phyloP scores from a whole-genome alignment of 176 grass and related monocot genomes.

The Rhynchospora breviuscula region DNA sequence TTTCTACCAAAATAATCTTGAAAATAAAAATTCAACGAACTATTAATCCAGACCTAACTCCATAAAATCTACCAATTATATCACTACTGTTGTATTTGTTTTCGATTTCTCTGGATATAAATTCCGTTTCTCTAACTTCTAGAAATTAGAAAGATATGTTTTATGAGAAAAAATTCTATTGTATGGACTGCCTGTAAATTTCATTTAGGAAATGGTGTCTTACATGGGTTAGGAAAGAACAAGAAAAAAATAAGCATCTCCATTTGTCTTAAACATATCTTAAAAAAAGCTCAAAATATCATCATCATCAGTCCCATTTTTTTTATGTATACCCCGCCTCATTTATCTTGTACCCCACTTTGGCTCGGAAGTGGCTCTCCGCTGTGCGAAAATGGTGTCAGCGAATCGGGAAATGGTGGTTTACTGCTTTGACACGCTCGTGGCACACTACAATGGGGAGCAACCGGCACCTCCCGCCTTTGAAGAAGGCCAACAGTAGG shows the following conservation, averaged over 20 bases:
- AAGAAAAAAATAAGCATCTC: not conserved
- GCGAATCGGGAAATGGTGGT: slow-evolving; percentile 88
- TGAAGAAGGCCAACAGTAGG: slow-evolving; percentile 93
- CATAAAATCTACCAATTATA: too few species aligned
- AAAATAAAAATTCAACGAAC: too few species aligned
- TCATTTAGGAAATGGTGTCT: not conserved
- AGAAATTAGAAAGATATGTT: not conserved
- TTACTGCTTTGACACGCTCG: slow-evolving; percentile 95
- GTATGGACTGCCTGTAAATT: too few species aligned
- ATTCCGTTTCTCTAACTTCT: not conserved
- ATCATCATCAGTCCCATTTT: slow-evolving; percentile 1
- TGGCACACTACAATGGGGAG: slow-evolving; percentile 78
- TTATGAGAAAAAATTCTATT: too few species aligned
- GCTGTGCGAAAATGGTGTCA: slow-evolving; percentile 50
- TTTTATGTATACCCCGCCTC: not conserved
- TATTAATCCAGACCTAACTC: too few species aligned
- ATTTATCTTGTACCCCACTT: not conserved
- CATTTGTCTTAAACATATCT: not conserved
- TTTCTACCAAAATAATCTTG: too few species aligned
- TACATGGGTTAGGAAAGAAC: not conserved
- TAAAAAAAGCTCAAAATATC: not conserved
- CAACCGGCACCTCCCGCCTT: slow-evolving; percentile 62
- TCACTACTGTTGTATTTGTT: not conserved
- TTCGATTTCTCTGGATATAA: not conserved
- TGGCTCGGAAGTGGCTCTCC: not conserved